These are phyloP conservation scores for Lipomyces sp. DNA, from an alignment of 805 yeast species.

Conservation along the genomic window DNA sequence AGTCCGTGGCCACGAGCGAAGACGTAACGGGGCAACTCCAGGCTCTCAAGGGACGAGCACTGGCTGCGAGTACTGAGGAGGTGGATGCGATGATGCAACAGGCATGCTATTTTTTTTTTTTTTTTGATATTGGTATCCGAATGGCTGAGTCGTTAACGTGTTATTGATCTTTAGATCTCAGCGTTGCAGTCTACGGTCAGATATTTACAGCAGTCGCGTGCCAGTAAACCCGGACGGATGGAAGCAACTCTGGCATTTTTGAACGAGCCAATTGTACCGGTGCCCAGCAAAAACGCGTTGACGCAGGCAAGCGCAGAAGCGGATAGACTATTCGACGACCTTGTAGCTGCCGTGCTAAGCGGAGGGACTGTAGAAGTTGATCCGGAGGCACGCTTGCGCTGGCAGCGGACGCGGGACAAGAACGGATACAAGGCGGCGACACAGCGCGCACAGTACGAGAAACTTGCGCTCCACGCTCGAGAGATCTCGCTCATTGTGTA, in stretches of 20 bases:
- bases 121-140: not conserved
- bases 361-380: not conserved
- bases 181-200: conserved; percentile 8
- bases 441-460: conserved; percentile 1
- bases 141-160: too few species aligned
- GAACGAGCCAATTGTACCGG: not conserved
- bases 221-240: not conserved
- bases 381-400: not conserved
- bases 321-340: not conserved
- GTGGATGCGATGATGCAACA: conserved; percentile 8
- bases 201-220: not conserved
- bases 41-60: conserved; percentile 9
- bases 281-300: not conserved
- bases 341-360: not conserved
- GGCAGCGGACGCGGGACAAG: conserved; percentile 3
- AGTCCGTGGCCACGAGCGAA: conserved; percentile 1
- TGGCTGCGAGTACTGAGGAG: conserved; percentile 12
- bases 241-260: not conserved
- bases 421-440: conserved; percentile 1
- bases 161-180: conserved; percentile 1
- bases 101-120: not conserved
- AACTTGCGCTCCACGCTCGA: not conserved
- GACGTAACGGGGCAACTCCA: conserved; percentile 6
- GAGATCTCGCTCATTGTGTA: not conserved
- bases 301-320: not conserved